Base-by-base conservation (phyloP, 2,329 filamentous ascomycete genomes). In the Aspergillus fumigatus region DNA sequence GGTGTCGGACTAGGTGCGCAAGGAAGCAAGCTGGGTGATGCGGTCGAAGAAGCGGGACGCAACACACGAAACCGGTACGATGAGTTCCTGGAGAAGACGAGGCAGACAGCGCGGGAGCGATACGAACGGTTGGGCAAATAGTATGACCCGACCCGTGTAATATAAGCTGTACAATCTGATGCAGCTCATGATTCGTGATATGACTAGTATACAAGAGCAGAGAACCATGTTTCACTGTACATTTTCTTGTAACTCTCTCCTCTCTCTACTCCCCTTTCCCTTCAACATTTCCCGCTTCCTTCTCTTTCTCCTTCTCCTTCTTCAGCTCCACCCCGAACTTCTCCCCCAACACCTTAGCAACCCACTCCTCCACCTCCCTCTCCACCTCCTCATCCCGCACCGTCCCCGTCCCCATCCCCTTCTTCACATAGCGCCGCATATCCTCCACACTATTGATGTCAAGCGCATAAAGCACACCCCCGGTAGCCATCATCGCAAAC, bases 391-490 rank as follows among this genome's bases (percentile, higher is more conserved):
- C 71, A 67, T 80, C 79, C 47, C 65, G 67, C 56, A 72, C 77
- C 63, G 78, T 82, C 82, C 60, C 83, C 84, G 54, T 83, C 79
- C 60, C 91, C 79, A 27, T 78, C 78, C 65, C 81, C 74, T 62
- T 82, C 76, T 76, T 88, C 83, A 56, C 83, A 80, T 66, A 82
- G 79, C 59, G 70, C 67, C 83, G 77, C 70, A 91, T 75, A 67
- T 92, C 89, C 3, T 84, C 83, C 43, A 91, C 53, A 48, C 79
- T 81, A 68, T 85, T 85, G 38, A 97, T 83, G 70, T 97, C 88
- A 58, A 94, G 84, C 0, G 84, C 86, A 81, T 88, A 96, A 59
- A 90, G 79, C 10, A 87, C 73, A 0, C 88, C 91, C 3, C 93
- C 94, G 0, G 84, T 81, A 8, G 82, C 75, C 81, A 95, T 85